Conservation (phyloP, 2,329 filamentous ascomycete genomes). For the Sordariomycetes sp. region DNA sequence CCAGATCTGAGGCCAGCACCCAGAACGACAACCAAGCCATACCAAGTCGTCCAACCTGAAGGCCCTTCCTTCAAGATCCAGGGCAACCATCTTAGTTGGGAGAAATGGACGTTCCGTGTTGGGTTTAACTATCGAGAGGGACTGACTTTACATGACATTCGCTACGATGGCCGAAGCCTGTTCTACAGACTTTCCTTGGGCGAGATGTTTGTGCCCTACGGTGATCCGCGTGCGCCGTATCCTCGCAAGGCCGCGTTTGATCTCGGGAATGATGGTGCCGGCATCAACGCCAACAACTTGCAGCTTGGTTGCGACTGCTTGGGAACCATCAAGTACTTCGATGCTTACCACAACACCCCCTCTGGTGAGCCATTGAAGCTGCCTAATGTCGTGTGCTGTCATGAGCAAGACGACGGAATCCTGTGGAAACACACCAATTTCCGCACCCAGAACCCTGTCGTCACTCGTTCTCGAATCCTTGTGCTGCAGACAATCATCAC, state of each 20-base stretch:
- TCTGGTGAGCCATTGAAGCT: constrained; percentile 19
- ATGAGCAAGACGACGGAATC: constrained; percentile 38
- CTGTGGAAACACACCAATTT: constrained; percentile 56
- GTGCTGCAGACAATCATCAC: constrained; percentile 55
- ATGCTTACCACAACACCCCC: constrained; percentile 20
- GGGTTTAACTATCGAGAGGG: constrained; percentile 60
- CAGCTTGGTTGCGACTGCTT: constrained; percentile 56
- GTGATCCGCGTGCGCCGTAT: constrained; percentile 51
- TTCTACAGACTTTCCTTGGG: constrained; percentile 55
- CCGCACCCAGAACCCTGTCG: constrained; percentile 44
- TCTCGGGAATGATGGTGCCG: constrained; percentile 56
- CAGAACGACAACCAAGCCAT: constrained; percentile 17
- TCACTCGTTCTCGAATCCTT: constrained; percentile 44
- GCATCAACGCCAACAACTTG: constrained; percentile 57
- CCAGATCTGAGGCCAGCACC: constrained; percentile 13
- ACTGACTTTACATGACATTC: constrained; percentile 55
- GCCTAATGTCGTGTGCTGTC: constrained; percentile 24
- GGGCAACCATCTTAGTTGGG: constrained; percentile 37
- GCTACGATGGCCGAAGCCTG: constrained; percentile 53
- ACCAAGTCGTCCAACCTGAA: constrained; percentile 18
- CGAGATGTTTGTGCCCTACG: constrained; percentile 63
- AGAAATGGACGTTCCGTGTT: constrained; percentile 58
- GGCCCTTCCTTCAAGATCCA: constrained; percentile 29
- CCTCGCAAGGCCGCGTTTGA: constrained; percentile 61
- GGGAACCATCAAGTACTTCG: constrained; percentile 43